phyloP scores from a whole-genome alignment of 169 alveolate genomes.

The Miamiensis avidus region DNA sequence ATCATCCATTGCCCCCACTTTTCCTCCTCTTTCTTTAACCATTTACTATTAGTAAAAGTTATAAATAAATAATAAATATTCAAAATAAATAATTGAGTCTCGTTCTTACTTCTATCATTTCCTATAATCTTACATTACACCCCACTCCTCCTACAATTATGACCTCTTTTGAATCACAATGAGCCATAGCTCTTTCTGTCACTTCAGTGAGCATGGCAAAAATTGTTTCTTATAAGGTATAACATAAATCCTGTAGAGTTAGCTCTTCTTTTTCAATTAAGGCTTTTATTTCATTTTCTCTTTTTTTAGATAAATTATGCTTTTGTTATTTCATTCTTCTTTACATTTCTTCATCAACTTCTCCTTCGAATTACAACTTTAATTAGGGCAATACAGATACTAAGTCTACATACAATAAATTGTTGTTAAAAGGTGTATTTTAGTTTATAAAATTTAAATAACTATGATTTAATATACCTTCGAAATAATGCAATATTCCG shows the following conservation, averaged over 20 bases:
- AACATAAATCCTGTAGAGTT: slow-evolving; percentile 90
- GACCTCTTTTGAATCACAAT: slow-evolving; percentile 93
- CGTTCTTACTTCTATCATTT: slow-evolving; percentile 92
- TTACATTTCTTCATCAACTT: not conserved
- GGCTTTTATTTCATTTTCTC: not conserved
- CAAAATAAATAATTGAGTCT: too few species aligned
- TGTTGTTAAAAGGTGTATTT: too few species aligned
- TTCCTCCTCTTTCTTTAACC: slow-evolving; percentile 96
- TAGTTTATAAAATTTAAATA: too few species aligned
- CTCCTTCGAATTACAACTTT: not conserved
- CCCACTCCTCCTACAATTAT: slow-evolving; percentile 99
- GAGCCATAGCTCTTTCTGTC: slow-evolving; percentile 99
- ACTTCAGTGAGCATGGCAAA: slow-evolving; percentile 98
- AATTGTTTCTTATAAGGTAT: slow-evolving; percentile 94
- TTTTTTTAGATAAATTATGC: too few species aligned
- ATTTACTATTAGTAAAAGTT: slow-evolving; percentile 52
- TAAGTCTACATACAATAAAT: slow-evolving; percentile 7
- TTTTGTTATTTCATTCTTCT: not conserved
- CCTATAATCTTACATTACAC: slow-evolving; percentile 95
- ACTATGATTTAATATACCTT: slow-evolving; percentile 52
- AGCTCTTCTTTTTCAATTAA: not conserved
- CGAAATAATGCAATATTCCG: slow-evolving; percentile 87
- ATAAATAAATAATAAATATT: too few species aligned
- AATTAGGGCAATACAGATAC: not conserved
- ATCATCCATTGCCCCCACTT: slow-evolving; percentile 98